Evolutionary conservation across 2,329 filamentous ascomycete species (phyloP).

Genomic region (Purpureocillium lavendulum): DNA sequence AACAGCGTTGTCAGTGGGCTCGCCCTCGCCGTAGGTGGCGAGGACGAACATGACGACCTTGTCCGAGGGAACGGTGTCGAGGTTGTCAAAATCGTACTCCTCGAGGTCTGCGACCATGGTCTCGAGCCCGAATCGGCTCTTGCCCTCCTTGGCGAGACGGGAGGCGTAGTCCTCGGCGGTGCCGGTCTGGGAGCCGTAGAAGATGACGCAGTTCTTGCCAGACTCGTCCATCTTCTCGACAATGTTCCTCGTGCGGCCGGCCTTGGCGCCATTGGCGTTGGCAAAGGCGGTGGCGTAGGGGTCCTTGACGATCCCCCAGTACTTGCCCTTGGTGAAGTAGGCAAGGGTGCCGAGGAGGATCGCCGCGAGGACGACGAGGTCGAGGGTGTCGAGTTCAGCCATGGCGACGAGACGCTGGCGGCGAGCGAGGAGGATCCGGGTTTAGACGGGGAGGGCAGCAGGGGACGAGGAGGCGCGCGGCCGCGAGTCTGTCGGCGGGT

Average conservation of each 20-base stretch:
- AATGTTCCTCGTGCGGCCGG: conserved; percentile 83
- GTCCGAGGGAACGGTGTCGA: conserved; percentile 81
- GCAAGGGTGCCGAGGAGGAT: conserved; percentile 82
- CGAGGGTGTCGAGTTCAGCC: conserved; percentile 94
- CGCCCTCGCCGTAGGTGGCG: conserved; percentile 95
- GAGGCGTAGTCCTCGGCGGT: conserved; percentile 98
- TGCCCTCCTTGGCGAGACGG: conserved; percentile 91
- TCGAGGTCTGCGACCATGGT: conserved; percentile 98
- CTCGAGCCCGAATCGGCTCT: conserved; percentile 89
- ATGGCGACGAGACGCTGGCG: conserved; percentile 41
- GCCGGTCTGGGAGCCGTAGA: conserved; percentile 97
- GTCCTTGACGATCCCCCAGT: conserved; percentile 84
- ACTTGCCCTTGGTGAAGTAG: conserved; percentile 95
- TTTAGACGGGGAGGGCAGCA: background rate
- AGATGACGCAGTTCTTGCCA: conserved; percentile 94
- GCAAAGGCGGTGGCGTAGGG: conserved; percentile 73
- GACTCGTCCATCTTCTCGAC: conserved; percentile 93
- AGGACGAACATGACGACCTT: conserved; percentile 93
- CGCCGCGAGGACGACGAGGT: conserved; percentile 80
- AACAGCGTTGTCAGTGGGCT: conserved; percentile 96
- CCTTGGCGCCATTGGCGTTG: conserved; percentile 61
- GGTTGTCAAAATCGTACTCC: conserved; percentile 93
- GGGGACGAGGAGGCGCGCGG: background rate
- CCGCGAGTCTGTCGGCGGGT: no score
- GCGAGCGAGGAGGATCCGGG: background rate